Percentiles rank a stretch among this genome's conserved stretches.
These are phyloP conservation scores for Phoenix roebelenii DNA, from an alignment of 176 grass and related monocot species.

Conservation along the genomic window DNA sequence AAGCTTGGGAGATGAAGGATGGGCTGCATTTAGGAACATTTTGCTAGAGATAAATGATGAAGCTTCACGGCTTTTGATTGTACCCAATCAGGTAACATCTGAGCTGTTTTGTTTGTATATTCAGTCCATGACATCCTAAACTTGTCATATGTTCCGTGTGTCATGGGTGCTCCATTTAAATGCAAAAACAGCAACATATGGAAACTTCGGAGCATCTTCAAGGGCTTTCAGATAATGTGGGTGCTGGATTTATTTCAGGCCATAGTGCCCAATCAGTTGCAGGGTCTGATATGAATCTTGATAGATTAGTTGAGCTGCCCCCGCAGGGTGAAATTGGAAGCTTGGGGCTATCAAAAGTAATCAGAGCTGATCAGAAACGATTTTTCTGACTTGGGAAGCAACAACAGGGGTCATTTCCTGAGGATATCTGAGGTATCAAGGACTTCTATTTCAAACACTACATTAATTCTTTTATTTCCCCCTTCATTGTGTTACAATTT, in stretches of 20 bases:
- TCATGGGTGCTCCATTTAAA: background rate
- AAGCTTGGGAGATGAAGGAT: slow-evolving; percentile 93
- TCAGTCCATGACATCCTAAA: background rate
- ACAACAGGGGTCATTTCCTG: slow-evolving; percentile 93
- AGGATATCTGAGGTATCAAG: slow-evolving; percentile 80
- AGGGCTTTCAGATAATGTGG: slow-evolving; percentile 90
- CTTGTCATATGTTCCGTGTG: background rate
- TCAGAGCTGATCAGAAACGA: slow-evolving; percentile 92
- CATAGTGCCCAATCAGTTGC: slow-evolving; percentile 56
- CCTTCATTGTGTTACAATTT: background rate
- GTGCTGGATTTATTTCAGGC: slow-evolving; percentile 94
- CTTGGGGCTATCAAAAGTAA: slow-evolving; percentile 86
- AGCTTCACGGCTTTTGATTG: slow-evolving; percentile 48
- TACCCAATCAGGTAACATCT: slow-evolving; percentile 63
- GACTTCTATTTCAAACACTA: background rate
- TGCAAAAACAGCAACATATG: slow-evolving; percentile 50
- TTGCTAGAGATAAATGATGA: slow-evolving; percentile 87
- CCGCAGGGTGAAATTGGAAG: slow-evolving; percentile 77
- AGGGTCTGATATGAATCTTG: slow-evolving; percentile 58
- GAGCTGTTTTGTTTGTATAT: background rate
- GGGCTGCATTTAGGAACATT: slow-evolving; percentile 91
- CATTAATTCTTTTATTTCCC: background rate
- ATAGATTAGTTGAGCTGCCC: slow-evolving; percentile 66
- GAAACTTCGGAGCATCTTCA: slow-evolving; percentile 68
- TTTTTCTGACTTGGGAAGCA: slow-evolving; percentile 94